phyloP scores from a whole-genome alignment of 1,284 basidiomycete species.

The Taiwanofungus camphoratus region DNA sequence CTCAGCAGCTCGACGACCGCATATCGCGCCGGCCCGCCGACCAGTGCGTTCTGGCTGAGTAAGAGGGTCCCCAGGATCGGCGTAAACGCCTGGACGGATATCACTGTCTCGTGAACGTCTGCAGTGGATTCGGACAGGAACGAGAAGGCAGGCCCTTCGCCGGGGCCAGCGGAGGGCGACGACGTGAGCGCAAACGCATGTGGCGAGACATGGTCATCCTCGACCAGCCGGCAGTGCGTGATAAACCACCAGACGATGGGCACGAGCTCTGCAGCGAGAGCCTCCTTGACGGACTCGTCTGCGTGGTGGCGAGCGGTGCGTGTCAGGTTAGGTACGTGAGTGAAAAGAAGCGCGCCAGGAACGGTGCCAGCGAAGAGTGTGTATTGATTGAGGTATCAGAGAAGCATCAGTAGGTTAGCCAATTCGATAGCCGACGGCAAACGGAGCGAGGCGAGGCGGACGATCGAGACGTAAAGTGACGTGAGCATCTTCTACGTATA shows the following conservation, averaged over 20 bases:
- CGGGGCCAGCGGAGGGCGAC: slow-evolving; percentile 13
- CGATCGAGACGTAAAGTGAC: not conserved
- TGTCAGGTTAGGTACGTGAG: not conserved
- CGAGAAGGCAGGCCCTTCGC: not conserved
- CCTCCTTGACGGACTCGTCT: slow-evolving; percentile 92
- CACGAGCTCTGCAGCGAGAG: slow-evolving; percentile 80
- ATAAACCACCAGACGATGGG: slow-evolving; percentile 94
- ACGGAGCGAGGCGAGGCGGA: not conserved
- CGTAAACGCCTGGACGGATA: slow-evolving; percentile 85
- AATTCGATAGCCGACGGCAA: slow-evolving; percentile 1
- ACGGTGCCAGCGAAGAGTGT: not conserved
- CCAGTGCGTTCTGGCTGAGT: slow-evolving; percentile 70
- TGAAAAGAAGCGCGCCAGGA: not conserved
- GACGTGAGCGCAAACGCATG: not conserved
- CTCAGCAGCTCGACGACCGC: slow-evolving; percentile 77
- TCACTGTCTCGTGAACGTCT: slow-evolving; percentile 31
- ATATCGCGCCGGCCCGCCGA: slow-evolving; percentile 70
- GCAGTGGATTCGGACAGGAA: not conserved
- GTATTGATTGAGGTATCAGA: not conserved
- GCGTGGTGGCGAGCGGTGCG: slow-evolving; percentile 10
- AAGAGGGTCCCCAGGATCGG: slow-evolving; percentile 87
- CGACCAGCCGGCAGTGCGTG: slow-evolving; percentile 62
- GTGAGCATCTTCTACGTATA: not conserved
- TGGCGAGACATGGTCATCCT: slow-evolving; percentile 31
- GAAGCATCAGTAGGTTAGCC: not conserved